A percentile compares a stretch with the other conserved stretches of the same genome.
Conservation (phyloP, 2,329 filamentous ascomycete species). For the Curvularia eragrostidis region DNA sequence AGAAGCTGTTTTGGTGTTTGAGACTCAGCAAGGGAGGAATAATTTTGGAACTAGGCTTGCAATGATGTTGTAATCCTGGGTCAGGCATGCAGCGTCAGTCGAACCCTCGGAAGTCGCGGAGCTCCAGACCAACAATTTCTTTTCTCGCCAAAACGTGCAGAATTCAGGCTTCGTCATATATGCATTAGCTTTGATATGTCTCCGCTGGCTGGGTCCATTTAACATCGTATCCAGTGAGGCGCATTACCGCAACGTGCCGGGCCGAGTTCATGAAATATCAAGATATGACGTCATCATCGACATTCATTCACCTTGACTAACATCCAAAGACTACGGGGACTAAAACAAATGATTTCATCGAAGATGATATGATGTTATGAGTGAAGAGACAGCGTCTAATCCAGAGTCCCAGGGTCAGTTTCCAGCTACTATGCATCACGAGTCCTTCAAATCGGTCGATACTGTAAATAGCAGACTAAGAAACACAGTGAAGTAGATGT, state of each 20-base stretch:
- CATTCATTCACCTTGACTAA: background rate
- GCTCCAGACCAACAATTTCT: constrained; percentile 8
- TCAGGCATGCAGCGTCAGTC: constrained; percentile 10
- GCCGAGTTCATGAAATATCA: background rate
- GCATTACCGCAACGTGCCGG: background rate
- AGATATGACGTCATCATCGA: constrained; percentile 7
- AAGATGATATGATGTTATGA: background rate
- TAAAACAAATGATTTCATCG: no score
- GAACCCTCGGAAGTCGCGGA: constrained; percentile 33
- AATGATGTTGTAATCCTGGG: background rate
- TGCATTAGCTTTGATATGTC: constrained; percentile 1
- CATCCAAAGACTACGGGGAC: background rate
- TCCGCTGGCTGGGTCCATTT: background rate
- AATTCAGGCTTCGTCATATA: constrained; percentile 22
- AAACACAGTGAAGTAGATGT: no score
- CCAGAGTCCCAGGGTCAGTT: no score
- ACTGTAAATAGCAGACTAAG: no score
- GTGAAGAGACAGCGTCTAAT: no score
- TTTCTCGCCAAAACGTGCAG: background rate
- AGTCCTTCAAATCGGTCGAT: no score
- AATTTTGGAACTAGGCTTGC: background rate
- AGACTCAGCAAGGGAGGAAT: no score
- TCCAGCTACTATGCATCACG: no score
- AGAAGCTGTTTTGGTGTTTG: background rate
- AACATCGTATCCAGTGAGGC: background rate